Percentiles rank a stretch among this genome's conserved stretches.
These are phyloP conservation scores for Candida patagonica DNA, from an alignment of 805 yeast species.

Conservation along the genomic window DNA sequence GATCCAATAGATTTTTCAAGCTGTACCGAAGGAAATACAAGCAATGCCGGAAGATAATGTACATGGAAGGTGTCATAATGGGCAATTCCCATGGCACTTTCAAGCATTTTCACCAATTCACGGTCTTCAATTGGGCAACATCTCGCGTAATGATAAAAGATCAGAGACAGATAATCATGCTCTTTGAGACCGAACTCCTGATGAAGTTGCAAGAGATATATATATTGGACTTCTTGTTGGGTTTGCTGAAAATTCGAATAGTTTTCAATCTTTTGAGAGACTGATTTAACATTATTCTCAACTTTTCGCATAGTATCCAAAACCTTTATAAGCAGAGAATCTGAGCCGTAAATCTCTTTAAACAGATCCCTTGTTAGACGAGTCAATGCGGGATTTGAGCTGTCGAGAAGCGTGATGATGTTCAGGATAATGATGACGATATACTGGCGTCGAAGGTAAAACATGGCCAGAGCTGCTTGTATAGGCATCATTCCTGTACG, in stretches of 20 bases:
- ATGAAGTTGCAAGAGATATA: constrained; percentile 44
- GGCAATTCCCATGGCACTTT: constrained; percentile 39
- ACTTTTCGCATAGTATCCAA: constrained; percentile 49
- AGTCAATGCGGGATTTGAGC: constrained; percentile 7
- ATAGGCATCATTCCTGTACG: constrained; percentile 29
- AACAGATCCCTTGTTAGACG: constrained; percentile 5
- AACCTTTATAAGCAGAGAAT: constrained; percentile 33
- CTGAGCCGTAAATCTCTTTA: constrained; percentile 1
- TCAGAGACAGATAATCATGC: constrained; percentile 65
- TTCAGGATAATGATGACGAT: constrained; percentile 61
- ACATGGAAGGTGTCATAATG: constrained; percentile 46
- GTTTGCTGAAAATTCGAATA: constrained; percentile 43
- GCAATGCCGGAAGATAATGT: not conserved
- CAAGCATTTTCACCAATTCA: constrained; percentile 34
- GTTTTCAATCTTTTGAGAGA: constrained; percentile 42
- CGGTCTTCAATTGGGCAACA: constrained; percentile 29
- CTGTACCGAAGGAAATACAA: not conserved
- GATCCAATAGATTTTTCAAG: no score
- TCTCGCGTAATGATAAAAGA: constrained; percentile 44
- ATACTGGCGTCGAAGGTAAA: constrained; percentile 59
- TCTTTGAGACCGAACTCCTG: constrained; percentile 53
- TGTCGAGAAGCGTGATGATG: constrained; percentile 10
- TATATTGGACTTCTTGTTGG: constrained; percentile 34
- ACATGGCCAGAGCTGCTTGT: constrained; percentile 51
- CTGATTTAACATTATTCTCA: constrained; percentile 45